Conservation (phyloP, 306 rosid genomes). For the Quercus wislizeni region DNA sequence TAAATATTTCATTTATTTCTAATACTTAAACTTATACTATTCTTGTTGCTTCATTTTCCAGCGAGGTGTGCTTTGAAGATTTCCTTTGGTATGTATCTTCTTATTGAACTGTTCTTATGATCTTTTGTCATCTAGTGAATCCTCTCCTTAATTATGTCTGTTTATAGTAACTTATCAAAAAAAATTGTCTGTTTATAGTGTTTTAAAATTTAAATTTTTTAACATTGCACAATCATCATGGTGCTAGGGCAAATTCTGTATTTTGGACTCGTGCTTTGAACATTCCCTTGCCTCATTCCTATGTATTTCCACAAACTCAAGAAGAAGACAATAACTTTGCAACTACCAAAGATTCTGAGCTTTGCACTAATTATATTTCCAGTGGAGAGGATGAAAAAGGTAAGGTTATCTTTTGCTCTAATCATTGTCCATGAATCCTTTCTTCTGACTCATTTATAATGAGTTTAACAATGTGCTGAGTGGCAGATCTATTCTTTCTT, state of each 20-base stretch:
- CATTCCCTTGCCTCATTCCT: constrained; percentile 78
- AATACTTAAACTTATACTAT: constrained; percentile 1
- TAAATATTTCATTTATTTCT: background rate
- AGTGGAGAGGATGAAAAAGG: constrained; percentile 39
- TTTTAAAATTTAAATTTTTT: background rate
- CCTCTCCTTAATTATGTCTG: constrained; percentile 6
- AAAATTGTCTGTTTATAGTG: too few species aligned
- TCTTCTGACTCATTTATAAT: background rate
- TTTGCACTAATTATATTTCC: constrained; percentile 16
- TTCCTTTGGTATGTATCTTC: constrained; percentile 74
- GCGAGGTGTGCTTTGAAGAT: constrained; percentile 92
- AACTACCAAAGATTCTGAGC: constrained; percentile 16
- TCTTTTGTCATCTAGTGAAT: constrained; percentile 1
- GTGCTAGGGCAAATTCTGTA: constrained; percentile 87
- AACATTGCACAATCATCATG: constrained; percentile 26
- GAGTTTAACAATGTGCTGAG: background rate
- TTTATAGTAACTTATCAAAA: background rate
- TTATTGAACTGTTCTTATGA: constrained; percentile 12
- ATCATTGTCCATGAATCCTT: background rate
- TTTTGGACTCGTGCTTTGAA: constrained; percentile 96
- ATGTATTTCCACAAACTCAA: constrained; percentile 73
- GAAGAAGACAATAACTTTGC: constrained; percentile 36
- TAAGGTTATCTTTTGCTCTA: constrained; percentile 10
- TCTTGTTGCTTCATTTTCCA: constrained; percentile 38
- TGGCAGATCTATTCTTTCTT: constrained; percentile 19